Evolutionary conservation across 352 stramenopile genomes (phyloP).

Genomic region (Globisporangium acanthophoron): DNA sequence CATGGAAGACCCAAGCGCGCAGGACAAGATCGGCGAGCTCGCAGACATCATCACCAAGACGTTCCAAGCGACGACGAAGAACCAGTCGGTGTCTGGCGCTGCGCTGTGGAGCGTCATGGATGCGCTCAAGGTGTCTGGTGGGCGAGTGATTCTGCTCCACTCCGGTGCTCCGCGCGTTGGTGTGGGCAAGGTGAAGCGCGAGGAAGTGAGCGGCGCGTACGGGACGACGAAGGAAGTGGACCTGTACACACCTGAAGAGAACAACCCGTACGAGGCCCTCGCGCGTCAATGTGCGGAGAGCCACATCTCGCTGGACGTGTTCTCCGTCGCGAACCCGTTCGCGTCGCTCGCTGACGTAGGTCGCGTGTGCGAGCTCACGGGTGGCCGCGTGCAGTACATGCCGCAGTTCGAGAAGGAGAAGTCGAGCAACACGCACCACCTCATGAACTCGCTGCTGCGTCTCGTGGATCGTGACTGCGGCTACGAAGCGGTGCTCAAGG

Average conservation of each 20-base stretch:
- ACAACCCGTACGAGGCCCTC: constrained; percentile 65
- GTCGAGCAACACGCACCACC: constrained; percentile 74
- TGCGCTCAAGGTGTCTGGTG: constrained; percentile 50
- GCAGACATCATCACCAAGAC: constrained; percentile 63
- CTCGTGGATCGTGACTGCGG: constrained; percentile 70
- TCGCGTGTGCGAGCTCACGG: constrained; percentile 79
- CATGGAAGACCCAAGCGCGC: constrained; percentile 68
- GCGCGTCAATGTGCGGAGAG: constrained; percentile 62
- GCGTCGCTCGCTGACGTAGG: constrained; percentile 76
- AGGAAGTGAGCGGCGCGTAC: constrained; percentile 76
- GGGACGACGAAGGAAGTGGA: constrained; percentile 84
- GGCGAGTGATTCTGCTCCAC: constrained; percentile 71
- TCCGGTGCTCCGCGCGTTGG: constrained; percentile 68
- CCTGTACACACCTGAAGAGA: constrained; percentile 65
- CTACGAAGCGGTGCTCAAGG: constrained; percentile 87
- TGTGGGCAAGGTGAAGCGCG: constrained; percentile 69
- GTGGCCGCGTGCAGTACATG: constrained; percentile 82
- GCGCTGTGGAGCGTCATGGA: constrained; percentile 78
- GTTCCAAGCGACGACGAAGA: constrained; percentile 68
- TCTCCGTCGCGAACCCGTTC: constrained; percentile 81
- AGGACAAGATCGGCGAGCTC: constrained; percentile 65
- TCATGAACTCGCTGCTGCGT: constrained; percentile 66
- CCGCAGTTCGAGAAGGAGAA: constrained; percentile 85
- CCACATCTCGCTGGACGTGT: constrained; percentile 84
- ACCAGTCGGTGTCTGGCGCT: constrained; percentile 70